Evolutionary conservation across 257 asterid species (phyloP).

Genomic region (Linaria vulgaris): DNA sequence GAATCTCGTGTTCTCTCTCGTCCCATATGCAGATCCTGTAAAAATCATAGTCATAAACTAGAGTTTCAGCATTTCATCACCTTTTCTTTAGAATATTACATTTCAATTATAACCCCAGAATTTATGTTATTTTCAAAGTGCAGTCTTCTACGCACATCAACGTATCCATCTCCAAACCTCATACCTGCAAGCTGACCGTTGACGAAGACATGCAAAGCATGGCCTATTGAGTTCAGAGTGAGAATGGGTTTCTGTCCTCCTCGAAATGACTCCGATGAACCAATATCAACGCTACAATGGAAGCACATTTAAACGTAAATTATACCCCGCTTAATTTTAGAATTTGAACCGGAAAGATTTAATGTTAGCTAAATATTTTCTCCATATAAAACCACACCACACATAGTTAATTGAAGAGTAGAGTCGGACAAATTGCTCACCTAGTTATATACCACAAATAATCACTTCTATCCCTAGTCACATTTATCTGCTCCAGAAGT

Average conservation of each 20-base stretch:
- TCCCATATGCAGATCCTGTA: conserved; percentile 64
- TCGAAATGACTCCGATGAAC: conserved; percentile 54
- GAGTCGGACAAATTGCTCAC: conserved; percentile 28
- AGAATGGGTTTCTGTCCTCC: conserved; percentile 48
- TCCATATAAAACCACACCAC: too few relatives aligned
- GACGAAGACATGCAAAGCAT: conserved; percentile 54
- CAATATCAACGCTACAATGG: conserved; percentile 46
- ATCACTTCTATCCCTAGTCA: conserved; percentile 67
- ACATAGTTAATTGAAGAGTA: neutral
- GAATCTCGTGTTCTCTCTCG: conserved; percentile 34
- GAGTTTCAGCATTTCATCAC: neutral
- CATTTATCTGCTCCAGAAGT: conserved; percentile 60
- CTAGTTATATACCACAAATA: conserved; percentile 71
- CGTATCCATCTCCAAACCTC: neutral
- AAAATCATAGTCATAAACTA: neutral
- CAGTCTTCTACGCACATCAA: neutral
- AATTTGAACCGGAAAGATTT: neutral
- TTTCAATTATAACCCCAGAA: neutral
- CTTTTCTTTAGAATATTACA: neutral
- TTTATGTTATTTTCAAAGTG: neutral
- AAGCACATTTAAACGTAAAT: neutral
- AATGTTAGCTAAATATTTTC: neutral
- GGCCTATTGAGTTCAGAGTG: conserved; percentile 52
- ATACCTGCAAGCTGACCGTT: conserved; percentile 57
- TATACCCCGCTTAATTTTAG: neutral